Conservation (phyloP, 257 asterid genomes). For the Fraxinus pennsylvanica region DNA sequence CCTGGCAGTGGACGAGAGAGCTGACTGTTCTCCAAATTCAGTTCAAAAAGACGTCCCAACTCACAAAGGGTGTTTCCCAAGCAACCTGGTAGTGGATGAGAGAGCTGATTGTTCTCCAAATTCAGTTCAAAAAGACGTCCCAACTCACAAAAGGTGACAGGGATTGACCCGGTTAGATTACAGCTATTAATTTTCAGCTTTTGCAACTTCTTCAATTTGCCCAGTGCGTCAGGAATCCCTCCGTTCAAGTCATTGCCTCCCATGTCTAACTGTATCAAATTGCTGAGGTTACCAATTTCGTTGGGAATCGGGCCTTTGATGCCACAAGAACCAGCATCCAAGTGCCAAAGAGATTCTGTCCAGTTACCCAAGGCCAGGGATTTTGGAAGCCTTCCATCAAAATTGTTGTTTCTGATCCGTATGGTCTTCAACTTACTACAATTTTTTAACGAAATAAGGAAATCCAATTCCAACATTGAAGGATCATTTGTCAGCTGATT, state of each 20-base stretch:
- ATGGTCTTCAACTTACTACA: constrained; percentile 7
- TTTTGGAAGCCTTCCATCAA: constrained; percentile 25
- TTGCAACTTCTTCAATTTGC: too few species aligned
- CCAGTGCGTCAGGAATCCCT: too few species aligned
- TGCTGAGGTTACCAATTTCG: neutral
- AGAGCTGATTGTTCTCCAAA: neutral
- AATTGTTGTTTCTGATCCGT: neutral
- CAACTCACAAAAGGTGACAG: too few species aligned
- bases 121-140: too few species aligned
- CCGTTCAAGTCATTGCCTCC: too few species aligned
- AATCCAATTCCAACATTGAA: constrained; percentile 12
- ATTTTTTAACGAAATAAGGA: constrained; percentile 17
- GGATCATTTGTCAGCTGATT: constrained; percentile 21
- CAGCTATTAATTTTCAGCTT: too few species aligned
- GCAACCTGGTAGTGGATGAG: constrained; percentile 20
- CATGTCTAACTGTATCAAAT: too few species aligned
- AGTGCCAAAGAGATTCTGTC: neutral
- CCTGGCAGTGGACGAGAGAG: constrained; percentile 23
- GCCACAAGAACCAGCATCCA: neutral
- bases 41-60: too few species aligned
- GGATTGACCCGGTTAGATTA: too few species aligned
- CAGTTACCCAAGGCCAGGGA: neutral
- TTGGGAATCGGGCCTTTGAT: neutral
- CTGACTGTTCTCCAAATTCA: neutral
- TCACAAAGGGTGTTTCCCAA: neutral